phyloP scores from a whole-genome alignment of 176 grass and related monocot genomes.

The Cenchrus americanus region DNA sequence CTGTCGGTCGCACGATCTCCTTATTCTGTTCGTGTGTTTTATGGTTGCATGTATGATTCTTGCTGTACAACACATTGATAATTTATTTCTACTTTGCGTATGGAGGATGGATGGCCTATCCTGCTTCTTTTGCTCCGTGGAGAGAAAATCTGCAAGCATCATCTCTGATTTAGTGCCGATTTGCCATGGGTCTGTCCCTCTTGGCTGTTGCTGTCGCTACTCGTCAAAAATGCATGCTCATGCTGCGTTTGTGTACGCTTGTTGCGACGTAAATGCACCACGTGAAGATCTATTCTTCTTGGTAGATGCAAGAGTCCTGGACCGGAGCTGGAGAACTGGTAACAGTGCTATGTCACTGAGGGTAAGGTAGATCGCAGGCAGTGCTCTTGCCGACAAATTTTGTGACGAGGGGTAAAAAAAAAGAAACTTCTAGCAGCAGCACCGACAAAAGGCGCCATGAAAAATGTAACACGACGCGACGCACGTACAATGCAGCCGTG shows the following conservation, averaged over 20 bases:
- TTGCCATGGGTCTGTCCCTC: neutral
- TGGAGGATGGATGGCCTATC: neutral
- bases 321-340: neutral
- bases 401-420: neutral
- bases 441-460: neutral
- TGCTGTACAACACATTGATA: conserved; percentile 50
- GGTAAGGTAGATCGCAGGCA: neutral
- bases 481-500: neutral
- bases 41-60: conserved; percentile 31
- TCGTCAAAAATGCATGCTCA: neutral
- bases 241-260: neutral
- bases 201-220: neutral
- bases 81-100: conserved; percentile 38
- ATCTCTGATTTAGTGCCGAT: too few species aligned
- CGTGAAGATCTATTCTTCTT: neutral
- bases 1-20: conserved; percentile 20
- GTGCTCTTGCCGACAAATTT: neutral
- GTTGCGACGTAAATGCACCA: neutral
- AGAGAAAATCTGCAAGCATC: neutral
- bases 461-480: neutral
- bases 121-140: neutral
- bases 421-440: neutral
- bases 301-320: neutral
- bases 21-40: neutral
- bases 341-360: neutral